Evolutionary conservation across 169 alveolate genomes (phyloP).

Genomic region (Eimeria maxima): DNA sequence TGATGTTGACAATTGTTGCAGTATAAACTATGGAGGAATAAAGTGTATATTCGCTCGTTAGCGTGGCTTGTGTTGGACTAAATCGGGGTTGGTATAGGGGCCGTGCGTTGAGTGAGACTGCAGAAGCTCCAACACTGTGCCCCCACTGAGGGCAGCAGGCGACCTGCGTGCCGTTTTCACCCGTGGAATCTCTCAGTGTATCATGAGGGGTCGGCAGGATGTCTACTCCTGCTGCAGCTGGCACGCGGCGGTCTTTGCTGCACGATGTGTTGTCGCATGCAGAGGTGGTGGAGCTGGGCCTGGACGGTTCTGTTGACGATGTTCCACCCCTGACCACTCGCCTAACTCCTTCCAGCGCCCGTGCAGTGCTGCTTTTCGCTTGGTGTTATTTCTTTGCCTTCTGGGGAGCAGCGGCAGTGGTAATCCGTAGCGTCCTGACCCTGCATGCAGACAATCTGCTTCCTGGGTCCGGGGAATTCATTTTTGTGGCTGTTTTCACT

Average conservation of each 20-base stretch:
- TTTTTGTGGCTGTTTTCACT: conserved; percentile 1
- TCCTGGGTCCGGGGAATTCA: conserved; percentile 12
- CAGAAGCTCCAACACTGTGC: neutral
- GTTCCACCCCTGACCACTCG: conserved; percentile 59
- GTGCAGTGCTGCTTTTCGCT: conserved; percentile 4
- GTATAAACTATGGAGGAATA: neutral
- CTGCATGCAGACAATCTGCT: conserved; percentile 33
- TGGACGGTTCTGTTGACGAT: conserved; percentile 64
- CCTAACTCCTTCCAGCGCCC: conserved; percentile 3
- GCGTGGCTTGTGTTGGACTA: neutral
- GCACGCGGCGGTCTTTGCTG: conserved; percentile 64
- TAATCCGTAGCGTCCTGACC: neutral
- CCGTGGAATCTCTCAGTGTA: neutral
- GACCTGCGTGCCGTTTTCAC: conserved; percentile 1
- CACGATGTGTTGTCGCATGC: conserved; percentile 60
- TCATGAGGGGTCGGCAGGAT: conserved; percentile 14
- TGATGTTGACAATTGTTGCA: neutral
- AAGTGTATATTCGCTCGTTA: neutral
- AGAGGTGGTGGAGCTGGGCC: conserved; percentile 62
- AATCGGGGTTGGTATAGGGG: neutral
- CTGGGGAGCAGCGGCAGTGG: conserved; percentile 31
- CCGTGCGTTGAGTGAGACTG: neutral
- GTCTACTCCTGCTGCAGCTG: conserved; percentile 54
- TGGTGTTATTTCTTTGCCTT: conserved; percentile 36
- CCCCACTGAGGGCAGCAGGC: neutral